Conservation (phyloP, 768 basidiomycete species). For the Trametes sanguinea region DNA sequence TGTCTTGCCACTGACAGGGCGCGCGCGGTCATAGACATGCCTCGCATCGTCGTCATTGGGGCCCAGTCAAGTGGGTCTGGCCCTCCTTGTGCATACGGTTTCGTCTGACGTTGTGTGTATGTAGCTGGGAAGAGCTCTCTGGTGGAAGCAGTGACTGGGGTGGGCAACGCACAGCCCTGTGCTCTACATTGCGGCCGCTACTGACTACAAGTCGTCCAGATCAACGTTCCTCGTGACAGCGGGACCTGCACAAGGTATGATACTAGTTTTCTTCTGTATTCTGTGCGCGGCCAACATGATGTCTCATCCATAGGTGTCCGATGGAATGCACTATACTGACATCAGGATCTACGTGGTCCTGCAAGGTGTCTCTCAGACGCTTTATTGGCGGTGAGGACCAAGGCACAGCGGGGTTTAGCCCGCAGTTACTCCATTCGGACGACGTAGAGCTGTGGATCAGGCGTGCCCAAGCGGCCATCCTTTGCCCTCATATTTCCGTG, state of each 20-base stretch:
- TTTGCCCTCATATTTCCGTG: slow-evolving; percentile 31
- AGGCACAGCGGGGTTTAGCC: slow-evolving; percentile 32
- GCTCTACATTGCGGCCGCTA: too few species aligned
- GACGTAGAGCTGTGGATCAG: slow-evolving; percentile 45
- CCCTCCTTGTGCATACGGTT: background rate
- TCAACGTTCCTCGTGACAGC: slow-evolving; percentile 58
- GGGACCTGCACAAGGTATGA: slow-evolving; percentile 58
- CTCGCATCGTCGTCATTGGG: slow-evolving; percentile 58
- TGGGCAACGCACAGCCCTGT: slow-evolving; percentile 31
- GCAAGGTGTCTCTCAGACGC: slow-evolving; percentile 27
- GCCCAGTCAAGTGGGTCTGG: slow-evolving; percentile 50
- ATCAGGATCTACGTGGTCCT: slow-evolving; percentile 30
- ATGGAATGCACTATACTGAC: slow-evolving; percentile 19
- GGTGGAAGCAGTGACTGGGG: slow-evolving; percentile 58
- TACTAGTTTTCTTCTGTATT: too few species aligned
- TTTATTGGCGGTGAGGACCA: slow-evolving; percentile 14
- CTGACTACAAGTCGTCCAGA: slow-evolving; percentile 39
- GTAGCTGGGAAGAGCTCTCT: slow-evolving; percentile 62
- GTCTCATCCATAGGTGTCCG: slow-evolving; percentile 20
- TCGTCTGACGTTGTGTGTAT: background rate
- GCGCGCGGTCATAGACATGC: slow-evolving; percentile 43
- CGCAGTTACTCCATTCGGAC: slow-evolving; percentile 31
- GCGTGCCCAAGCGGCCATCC: slow-evolving; percentile 49
- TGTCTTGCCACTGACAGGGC: slow-evolving; percentile 33
- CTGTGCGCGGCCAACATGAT: background rate